Percentiles rank a stretch among this genome's conserved stretches.
These are phyloP conservation scores for Macrocybe gigantea DNA, from an alignment of 768 basidiomycete species.

Conservation along the genomic window DNA sequence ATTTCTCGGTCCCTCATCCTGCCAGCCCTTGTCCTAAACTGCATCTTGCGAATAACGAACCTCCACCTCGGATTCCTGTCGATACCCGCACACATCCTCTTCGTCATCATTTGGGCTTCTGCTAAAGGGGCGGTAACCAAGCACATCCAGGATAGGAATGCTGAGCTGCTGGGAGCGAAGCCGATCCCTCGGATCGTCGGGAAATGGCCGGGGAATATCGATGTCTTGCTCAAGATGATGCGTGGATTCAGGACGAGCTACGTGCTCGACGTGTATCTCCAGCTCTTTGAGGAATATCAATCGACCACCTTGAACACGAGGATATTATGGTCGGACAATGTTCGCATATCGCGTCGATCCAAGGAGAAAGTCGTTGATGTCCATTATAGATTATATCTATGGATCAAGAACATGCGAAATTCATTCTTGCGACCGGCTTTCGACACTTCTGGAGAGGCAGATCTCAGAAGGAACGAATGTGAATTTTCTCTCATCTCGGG, in stretches of 20 bases:
- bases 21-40: conserved; percentile 32
- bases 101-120: conserved; percentile 35
- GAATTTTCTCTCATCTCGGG: conserved; percentile 15
- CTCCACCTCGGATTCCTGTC: conserved; percentile 28
- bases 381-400: conserved; percentile 58
- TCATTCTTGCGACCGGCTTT: conserved; percentile 61
- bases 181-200: conserved; percentile 55
- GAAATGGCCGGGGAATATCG: conserved; percentile 76
- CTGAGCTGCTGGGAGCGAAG: conserved; percentile 41
- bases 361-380: not conserved
- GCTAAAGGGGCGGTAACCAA: conserved; percentile 27
- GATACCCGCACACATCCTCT: conserved; percentile 30
- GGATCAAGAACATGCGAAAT: conserved; percentile 67
- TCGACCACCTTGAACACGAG: conserved; percentile 65
- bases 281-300: conserved; percentile 63
- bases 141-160: conserved; percentile 34
- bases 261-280: conserved; percentile 55
- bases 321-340: conserved; percentile 66
- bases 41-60: conserved; percentile 20
- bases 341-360: conserved; percentile 25
- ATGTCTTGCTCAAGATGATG: conserved; percentile 54
- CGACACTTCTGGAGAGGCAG: conserved; percentile 62
- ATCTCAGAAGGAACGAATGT: conserved; percentile 63
- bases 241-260: conserved; percentile 54
- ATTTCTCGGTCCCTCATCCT: conserved; percentile 32